These are phyloP conservation scores for Echria macrotheca DNA, from an alignment of 495 filamentous ascomycete genomes.

Conservation along the genomic window DNA sequence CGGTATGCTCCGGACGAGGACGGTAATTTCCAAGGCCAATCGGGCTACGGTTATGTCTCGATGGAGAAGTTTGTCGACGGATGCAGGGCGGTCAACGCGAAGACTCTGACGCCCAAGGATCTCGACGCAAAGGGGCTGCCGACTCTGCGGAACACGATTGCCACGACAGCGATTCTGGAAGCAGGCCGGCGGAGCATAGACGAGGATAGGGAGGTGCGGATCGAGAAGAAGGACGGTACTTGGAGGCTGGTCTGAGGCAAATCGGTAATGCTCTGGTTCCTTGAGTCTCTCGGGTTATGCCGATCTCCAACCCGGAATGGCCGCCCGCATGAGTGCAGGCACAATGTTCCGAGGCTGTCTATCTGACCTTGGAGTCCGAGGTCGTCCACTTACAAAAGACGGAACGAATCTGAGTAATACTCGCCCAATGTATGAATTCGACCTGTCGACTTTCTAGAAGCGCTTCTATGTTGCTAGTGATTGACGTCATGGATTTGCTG, in stretches of 20 bases:
- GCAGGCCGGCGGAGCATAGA: slow-evolving; percentile 78
- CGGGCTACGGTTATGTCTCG: slow-evolving; percentile 86
- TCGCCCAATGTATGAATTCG: too few relatives aligned
- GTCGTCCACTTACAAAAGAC: too few relatives aligned
- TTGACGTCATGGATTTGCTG: too few relatives aligned
- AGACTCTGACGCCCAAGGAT: slow-evolving; percentile 61
- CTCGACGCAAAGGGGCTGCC: slow-evolving; percentile 76
- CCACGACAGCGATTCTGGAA: slow-evolving; percentile 84
- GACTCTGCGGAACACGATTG: slow-evolving; percentile 82
- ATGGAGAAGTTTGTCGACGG: slow-evolving; percentile 96
- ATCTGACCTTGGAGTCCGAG: too few relatives aligned
- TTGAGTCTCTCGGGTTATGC: too few relatives aligned
- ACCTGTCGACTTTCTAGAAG: too few relatives aligned
- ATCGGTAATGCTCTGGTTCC: too few relatives aligned
- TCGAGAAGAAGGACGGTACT: slow-evolving; percentile 54
- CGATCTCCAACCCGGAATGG: too few relatives aligned
- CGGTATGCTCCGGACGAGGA: slow-evolving; percentile 91
- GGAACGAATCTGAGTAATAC: too few relatives aligned
- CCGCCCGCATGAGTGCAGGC: too few relatives aligned
- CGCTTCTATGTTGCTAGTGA: too few relatives aligned
- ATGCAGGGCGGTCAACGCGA: slow-evolving; percentile 70
- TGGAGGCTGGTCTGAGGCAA: slow-evolving; percentile 63
- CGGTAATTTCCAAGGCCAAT: slow-evolving; percentile 87
- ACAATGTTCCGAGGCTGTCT: too few relatives aligned
- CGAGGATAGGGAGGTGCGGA: slow-evolving; percentile 70